A percentile compares a stretch with the other conserved stretches of the same genome.
These are phyloP conservation scores for Boletus patriciae DNA, from an alignment of 768 basidiomycete genomes.

Conservation along the genomic window DNA sequence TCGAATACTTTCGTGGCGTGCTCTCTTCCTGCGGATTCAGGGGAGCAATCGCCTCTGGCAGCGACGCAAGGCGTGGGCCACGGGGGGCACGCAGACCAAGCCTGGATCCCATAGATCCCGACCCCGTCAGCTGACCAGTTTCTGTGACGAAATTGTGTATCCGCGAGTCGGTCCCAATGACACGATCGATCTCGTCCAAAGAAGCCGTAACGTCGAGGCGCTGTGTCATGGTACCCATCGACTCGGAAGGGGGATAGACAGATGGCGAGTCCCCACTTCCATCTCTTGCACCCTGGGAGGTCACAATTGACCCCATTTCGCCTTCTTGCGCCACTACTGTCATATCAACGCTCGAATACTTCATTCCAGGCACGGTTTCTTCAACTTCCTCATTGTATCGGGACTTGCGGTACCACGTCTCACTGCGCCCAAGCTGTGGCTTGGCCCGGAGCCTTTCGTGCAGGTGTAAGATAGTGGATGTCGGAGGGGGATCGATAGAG, in stretches of 20 bases:
- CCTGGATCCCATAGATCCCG: constrained; percentile 17
- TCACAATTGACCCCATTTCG: constrained; percentile 5
- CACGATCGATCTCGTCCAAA: constrained; percentile 32
- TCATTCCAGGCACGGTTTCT: constrained; percentile 36
- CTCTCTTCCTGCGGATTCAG: constrained; percentile 21
- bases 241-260: constrained; percentile 30
- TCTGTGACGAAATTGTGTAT: constrained; percentile 29
- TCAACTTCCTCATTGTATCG: constrained; percentile 15
- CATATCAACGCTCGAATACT: constrained; percentile 28
- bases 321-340: constrained; percentile 28
- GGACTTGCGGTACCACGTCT: constrained; percentile 33
- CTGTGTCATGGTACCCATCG: constrained; percentile 23
- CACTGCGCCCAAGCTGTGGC: constrained; percentile 25
- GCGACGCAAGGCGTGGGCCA: constrained; percentile 17
- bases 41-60: constrained; percentile 12
- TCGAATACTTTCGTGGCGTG: constrained; percentile 22
- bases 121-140: constrained; percentile 12
- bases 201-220: constrained; percentile 15
- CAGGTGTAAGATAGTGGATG: constrained; percentile 26
- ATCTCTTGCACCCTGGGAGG: constrained; percentile 11
- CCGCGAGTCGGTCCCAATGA: constrained; percentile 22
- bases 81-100: constrained; percentile 24
- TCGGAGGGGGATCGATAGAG: constrained; percentile 80
- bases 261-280: constrained; percentile 23
- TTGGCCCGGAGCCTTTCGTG: constrained; percentile 22